A percentile compares a stretch with the other conserved stretches of the same genome.
phyloP scores from a whole-genome alignment of 495 filamentous ascomycete genomes.

The Thermothielavioides terrestris region DNA sequence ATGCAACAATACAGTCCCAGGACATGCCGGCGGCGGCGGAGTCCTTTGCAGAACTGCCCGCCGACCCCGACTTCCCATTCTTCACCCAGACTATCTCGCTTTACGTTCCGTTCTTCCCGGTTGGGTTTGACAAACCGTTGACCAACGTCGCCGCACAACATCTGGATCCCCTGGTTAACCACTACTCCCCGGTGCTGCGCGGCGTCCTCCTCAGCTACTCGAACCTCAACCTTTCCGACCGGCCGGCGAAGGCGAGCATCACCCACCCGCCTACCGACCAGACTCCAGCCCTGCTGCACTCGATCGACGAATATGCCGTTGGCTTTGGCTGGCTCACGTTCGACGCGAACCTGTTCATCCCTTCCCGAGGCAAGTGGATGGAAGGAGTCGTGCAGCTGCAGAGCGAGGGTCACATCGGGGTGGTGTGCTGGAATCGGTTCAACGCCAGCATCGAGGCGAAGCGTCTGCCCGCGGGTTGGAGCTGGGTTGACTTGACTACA shows the following conservation, averaged over 20 bases:
- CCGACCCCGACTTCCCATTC: slow-evolving; percentile 32
- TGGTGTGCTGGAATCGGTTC: slow-evolving; percentile 43
- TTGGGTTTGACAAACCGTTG: slow-evolving; percentile 37
- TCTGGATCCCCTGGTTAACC: slow-evolving; percentile 37
- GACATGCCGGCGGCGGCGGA: not conserved
- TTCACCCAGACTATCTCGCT: slow-evolving; percentile 41
- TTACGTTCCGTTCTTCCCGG: slow-evolving; percentile 39
- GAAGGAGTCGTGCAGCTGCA: slow-evolving; percentile 42
- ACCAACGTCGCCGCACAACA: slow-evolving; percentile 38
- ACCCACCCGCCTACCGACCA: slow-evolving; percentile 29
- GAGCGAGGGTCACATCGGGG: slow-evolving; percentile 40
- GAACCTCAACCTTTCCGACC: slow-evolving; percentile 38
- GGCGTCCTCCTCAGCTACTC: slow-evolving; percentile 40
- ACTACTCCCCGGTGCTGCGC: slow-evolving; percentile 37
- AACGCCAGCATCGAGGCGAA: slow-evolving; percentile 43
- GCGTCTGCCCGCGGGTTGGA: slow-evolving; percentile 38
- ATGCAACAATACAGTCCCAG: not conserved
- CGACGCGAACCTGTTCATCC: slow-evolving; percentile 38
- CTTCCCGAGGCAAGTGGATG: slow-evolving; percentile 39
- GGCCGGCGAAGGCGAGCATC: slow-evolving; percentile 28
- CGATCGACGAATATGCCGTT: slow-evolving; percentile 38
- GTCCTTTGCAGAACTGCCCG: slow-evolving; percentile 5
- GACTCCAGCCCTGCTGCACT: slow-evolving; percentile 30
- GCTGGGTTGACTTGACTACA: slow-evolving; percentile 35
- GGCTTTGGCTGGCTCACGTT: slow-evolving; percentile 41